Evolutionary conservation across 805 yeast species (phyloP).

Genomic region (Yamadazyma insecticola): DNA sequence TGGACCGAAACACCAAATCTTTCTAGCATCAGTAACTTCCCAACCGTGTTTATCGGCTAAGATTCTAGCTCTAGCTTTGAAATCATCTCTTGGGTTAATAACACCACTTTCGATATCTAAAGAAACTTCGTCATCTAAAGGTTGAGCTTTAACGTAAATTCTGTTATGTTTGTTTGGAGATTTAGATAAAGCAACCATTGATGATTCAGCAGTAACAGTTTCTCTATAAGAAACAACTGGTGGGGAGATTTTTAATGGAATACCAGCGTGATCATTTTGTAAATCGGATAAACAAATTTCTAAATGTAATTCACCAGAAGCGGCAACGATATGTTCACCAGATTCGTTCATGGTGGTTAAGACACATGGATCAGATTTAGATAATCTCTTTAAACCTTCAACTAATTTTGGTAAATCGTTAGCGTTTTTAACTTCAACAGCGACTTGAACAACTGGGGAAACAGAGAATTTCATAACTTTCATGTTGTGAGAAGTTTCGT

Average conservation of each 20-base stretch:
- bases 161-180: slow-evolving; percentile 99
- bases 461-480: slow-evolving; percentile 99
- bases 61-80: slow-evolving; percentile 98
- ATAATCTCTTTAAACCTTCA: slow-evolving; percentile 99
- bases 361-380: slow-evolving; percentile 99
- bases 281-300: slow-evolving; percentile 95
- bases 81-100: slow-evolving; percentile 92
- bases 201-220: slow-evolving; percentile 90
- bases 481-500: slow-evolving; percentile 97
- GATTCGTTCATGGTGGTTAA: slow-evolving; percentile 80
- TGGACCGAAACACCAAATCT: slow-evolving; percentile 99
- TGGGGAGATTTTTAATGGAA: slow-evolving; percentile 95
- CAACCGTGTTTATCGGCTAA: slow-evolving; percentile 99
- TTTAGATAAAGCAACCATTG: slow-evolving; percentile 95
- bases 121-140: slow-evolving; percentile 89
- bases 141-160: slow-evolving; percentile 96
- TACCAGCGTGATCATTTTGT: slow-evolving; percentile 99
- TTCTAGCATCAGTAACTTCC: slow-evolving; percentile 99
- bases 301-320: slow-evolving; percentile 99
- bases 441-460: slow-evolving; percentile 99
- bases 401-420: slow-evolving; percentile 98
- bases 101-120: slow-evolving; percentile 90
- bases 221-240: slow-evolving; percentile 99
- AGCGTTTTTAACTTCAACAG: slow-evolving; percentile 99
- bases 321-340: slow-evolving; percentile 99